phyloP scores from a whole-genome alignment of 139 green algal genomes.

The Tetradesmus lagerheimii region DNA sequence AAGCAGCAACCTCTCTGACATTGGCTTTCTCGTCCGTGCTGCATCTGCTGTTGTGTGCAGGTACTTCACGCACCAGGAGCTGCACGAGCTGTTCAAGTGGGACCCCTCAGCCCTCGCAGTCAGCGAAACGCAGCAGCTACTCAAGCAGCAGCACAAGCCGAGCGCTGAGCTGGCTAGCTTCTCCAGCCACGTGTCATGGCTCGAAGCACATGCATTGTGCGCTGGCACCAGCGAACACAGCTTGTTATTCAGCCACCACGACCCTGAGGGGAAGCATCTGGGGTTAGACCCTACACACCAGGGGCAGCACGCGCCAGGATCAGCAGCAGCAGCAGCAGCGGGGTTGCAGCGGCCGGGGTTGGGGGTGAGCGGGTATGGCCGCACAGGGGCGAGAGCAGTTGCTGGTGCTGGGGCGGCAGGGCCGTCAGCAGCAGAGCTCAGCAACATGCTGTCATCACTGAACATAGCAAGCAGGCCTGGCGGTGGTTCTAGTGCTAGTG shows the following conservation, averaged over 20 bases:
- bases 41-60: neutral
- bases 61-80: constrained; percentile 62
- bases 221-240: constrained; percentile 87
- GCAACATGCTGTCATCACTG: constrained; percentile 12
- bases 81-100: constrained; percentile 85
- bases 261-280: constrained; percentile 38
- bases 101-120: constrained; percentile 62
- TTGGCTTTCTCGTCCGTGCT: neutral
- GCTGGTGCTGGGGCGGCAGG: neutral
- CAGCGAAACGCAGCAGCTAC: constrained; percentile 76
- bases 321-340: neutral
- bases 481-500: too few species aligned
- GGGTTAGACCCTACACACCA: neutral
- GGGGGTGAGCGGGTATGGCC: neutral
- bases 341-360: neutral
- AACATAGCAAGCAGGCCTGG: constrained; percentile 20
- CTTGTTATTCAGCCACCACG: constrained; percentile 80
- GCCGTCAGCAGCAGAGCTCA: neutral
- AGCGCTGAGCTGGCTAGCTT: constrained; percentile 38
- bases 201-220: neutral
- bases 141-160: constrained; percentile 73
- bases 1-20: too few species aligned
- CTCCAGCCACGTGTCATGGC: constrained; percentile 21
- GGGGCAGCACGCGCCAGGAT: neutral
- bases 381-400: neutral